Evolutionary conservation across 768 basidiomycete species (phyloP).

Genomic region (Mycena galericulata): DNA sequence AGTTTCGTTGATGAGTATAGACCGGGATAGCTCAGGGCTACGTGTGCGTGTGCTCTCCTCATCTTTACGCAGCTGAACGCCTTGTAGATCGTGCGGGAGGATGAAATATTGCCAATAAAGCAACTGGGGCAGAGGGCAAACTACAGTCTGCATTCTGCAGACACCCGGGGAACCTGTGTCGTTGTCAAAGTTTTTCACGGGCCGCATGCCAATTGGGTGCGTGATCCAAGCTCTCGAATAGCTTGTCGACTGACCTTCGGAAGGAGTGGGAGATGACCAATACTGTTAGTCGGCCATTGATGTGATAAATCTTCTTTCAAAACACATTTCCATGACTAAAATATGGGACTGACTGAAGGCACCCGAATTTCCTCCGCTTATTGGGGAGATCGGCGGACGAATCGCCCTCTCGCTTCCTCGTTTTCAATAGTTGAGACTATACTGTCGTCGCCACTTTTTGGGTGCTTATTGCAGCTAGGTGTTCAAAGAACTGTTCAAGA

Average conservation of each 20-base stretch:
- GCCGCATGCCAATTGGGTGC: neutral
- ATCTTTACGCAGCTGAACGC: no score
- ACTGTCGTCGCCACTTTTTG: neutral
- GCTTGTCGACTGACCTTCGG: neutral
- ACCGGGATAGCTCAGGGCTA: neutral
- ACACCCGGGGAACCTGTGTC: neutral
- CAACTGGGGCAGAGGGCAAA: neutral
- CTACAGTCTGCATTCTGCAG: neutral
- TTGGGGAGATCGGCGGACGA: neutral
- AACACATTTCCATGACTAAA: neutral
- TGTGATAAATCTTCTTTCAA: neutral
- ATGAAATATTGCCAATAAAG: neutral
- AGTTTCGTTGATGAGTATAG: neutral
- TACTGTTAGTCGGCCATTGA: neutral
- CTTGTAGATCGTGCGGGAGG: neutral
- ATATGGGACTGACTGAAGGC: neutral
- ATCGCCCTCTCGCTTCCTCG: neutral
- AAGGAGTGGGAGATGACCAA: neutral
- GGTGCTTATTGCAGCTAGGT: neutral
- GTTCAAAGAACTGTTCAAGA: neutral
- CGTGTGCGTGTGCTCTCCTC: neutral
- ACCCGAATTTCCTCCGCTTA: slow-evolving; percentile 1
- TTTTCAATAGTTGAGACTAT: neutral
- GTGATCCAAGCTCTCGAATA: neutral
- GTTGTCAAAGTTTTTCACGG: slow-evolving; percentile 6